Evolutionary conservation across 257 asterid species (phyloP), one percentile per base, ranked within the genome.

Genomic region (Phtheirospermum japonicum): DNA sequence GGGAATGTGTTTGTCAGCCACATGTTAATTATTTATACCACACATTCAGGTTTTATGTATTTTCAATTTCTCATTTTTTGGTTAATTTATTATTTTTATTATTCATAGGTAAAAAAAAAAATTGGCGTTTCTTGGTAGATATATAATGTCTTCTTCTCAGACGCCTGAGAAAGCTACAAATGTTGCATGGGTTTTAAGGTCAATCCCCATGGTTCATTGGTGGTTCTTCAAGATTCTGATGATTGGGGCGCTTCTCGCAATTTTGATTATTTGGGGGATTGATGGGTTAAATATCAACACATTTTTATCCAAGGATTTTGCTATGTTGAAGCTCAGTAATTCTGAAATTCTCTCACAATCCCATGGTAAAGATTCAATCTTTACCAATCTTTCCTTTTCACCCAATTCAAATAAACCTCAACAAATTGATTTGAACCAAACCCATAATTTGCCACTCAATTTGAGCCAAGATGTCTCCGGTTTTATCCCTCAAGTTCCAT

Each of bases 221-320:
- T 74, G 85, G 76, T 84, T 92, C 71, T 84, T 92, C 71, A 86
- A 72, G 73, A 52, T 86, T 61, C 61, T 88, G 46, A 51, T 76
- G 6, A n/a, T 75, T 54, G 80, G 74, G 56, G 71, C 83, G 30
- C 70, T 84, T 66, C 75, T 84, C 70, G 95, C 80, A 43, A 52
- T 91, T 68, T 53, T 82, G 78, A 71, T 82, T 67, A 54, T 84
- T 11, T 82, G 86, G 82, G 67, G 76, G 20, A 55, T 71, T 49
- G 87, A 80, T 76, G 85, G 85, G 39, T 40, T 82, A 4, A 70
- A 20, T 64, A 6, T 66, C 39, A 65, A 69, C 60, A 65, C 63
- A 34, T 64, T 79, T 17, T 76, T 36, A 9, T 9, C 68, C 37
- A 80, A 73, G 13, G 63, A 78, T 75, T 79, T 73, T 45, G 72